phyloP scores from a whole-genome alignment of 192 early-diverging fungal species.

The Chytriomyces confervae region DNA sequence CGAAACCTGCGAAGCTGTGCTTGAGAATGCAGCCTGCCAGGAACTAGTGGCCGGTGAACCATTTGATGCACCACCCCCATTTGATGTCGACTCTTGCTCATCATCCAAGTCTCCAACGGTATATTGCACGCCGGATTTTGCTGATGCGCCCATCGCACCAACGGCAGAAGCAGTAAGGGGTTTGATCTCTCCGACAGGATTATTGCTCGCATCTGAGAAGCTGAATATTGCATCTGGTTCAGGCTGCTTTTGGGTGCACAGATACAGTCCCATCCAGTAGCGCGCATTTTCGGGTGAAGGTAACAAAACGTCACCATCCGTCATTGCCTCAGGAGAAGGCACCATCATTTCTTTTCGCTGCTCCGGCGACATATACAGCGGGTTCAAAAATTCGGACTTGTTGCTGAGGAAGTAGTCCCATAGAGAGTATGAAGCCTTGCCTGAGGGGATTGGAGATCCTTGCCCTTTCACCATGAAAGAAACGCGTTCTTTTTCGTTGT shows the following conservation, averaged over 20 bases:
- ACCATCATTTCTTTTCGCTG: not conserved
- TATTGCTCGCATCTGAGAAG: slow-evolving; percentile 9
- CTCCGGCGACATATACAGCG: slow-evolving; percentile 61
- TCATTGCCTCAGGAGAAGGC: slow-evolving; percentile 7
- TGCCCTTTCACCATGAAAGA: slow-evolving; percentile 42
- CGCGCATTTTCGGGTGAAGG: slow-evolving; percentile 67
- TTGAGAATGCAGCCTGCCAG: slow-evolving; percentile 23
- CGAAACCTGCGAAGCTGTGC: slow-evolving; percentile 22
- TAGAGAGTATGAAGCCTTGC: slow-evolving; percentile 63
- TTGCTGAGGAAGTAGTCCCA: slow-evolving; percentile 81
- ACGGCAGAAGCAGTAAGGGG: slow-evolving; percentile 5
- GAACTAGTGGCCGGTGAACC: not conserved
- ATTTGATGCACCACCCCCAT: slow-evolving; percentile 3
- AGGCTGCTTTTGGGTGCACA: not conserved
- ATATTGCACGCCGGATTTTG: not conserved
- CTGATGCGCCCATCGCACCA: not conserved
- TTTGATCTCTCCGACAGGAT: slow-evolving; percentile 5
- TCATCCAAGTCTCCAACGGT: slow-evolving; percentile 28
- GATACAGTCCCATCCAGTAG: slow-evolving; percentile 76
- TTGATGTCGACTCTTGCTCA: not conserved
- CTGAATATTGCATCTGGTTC: not conserved
- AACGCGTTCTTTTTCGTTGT: slow-evolving; percentile 80
- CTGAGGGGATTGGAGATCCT: slow-evolving; percentile 15
- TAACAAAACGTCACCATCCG: slow-evolving; percentile 66
- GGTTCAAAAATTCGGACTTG: slow-evolving; percentile 63